Base-by-base conservation (phyloP, 2,329 filamentous ascomycete species). In the Trichothecium roseum region DNA sequence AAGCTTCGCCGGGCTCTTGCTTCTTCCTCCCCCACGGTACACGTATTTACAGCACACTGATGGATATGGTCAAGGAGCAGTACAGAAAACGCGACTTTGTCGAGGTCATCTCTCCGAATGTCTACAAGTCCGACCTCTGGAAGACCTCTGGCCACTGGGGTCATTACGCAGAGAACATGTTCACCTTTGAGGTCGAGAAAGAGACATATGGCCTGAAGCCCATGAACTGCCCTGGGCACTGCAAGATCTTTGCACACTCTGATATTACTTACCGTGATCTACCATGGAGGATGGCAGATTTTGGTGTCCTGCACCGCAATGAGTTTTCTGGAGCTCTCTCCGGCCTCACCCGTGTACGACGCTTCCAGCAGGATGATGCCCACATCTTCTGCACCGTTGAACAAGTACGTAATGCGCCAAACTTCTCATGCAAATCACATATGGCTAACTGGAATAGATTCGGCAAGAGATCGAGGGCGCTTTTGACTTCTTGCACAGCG, bases 141-240 rank as follows among this genome's bases (percentile, higher is more conserved):
- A 91, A 94, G 66, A 83, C 78, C 16, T 94, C 87, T 8, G 91
- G 91, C 34, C 91, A 96, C 59, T 95, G 89, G 88, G 76, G 82
- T 40, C 60, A 62, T 45, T 63, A 95, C 68, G 77, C 87, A 53
- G 89, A 96, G 44, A 88, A 95, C 63, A 96, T 96, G 89, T 73
- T 73, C 46, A 60, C 67, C 28, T 78, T 94, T 47, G 68, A 77
- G 37, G 65, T 81, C 22, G 88, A 95, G 57, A 94, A 94, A 68
- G 81, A 61, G 46, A 53, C 54, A 32, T 64, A 60, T 40, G 87
- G 79, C 13, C 65, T 96, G 35, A 96, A 96, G 66, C 89, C 89
- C 18, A 96, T 96, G 91, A 96, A 96, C 66, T 98, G 91, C 63
- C 91, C 91, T 4, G 87, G 87, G 18, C 89, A 96, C 62, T 93